These are phyloP conservation scores for Juglanconis juglandina DNA, from an alignment of 2,329 filamentous ascomycete species.

Conservation along the genomic window DNA sequence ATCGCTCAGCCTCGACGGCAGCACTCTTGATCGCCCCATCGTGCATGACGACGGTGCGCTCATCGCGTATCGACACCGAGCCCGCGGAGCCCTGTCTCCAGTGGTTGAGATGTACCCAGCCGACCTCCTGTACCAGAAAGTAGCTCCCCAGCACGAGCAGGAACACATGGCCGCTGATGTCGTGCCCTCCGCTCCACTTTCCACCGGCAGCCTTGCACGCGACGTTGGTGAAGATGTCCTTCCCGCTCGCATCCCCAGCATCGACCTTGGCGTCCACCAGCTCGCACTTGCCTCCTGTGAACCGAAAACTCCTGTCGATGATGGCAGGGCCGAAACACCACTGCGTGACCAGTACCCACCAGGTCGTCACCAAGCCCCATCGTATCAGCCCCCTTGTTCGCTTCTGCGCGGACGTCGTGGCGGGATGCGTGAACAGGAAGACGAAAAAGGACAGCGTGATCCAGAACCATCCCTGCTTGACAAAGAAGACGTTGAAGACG, in stretches of 20 bases:
- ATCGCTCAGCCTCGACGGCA: constrained; percentile 41
- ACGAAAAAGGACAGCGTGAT: constrained; percentile 69
- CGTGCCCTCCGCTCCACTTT: constrained; percentile 86
- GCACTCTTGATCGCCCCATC: constrained; percentile 65
- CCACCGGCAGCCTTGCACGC: constrained; percentile 83
- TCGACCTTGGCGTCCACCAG: constrained; percentile 46
- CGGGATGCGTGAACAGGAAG: constrained; percentile 68
- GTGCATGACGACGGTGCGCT: constrained; percentile 60
- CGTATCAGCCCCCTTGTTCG: constrained; percentile 57
- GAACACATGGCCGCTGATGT: constrained; percentile 95
- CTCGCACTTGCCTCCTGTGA: constrained; percentile 83
- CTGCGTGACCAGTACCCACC: constrained; percentile 87
- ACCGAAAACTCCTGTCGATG: constrained; percentile 84
- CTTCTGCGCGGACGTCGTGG: constrained; percentile 33
- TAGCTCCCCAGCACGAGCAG: constrained; percentile 80
- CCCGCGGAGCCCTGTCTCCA: constrained; percentile 27
- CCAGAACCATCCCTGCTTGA: constrained; percentile 96
- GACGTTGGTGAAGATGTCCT: constrained; percentile 61
- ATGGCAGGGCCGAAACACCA: constrained; percentile 93
- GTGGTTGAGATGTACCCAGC: constrained; percentile 52
- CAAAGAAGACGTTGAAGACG: constrained; percentile 86
- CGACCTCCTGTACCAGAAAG: constrained; percentile 77
- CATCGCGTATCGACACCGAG: constrained; percentile 46
- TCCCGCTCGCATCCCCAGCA: constrained; percentile 41
- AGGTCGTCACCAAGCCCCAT: constrained; percentile 68